Evolutionary conservation across 2,329 filamentous ascomycete species (phyloP).

Genomic region (Fusarium denticulatum): DNA sequence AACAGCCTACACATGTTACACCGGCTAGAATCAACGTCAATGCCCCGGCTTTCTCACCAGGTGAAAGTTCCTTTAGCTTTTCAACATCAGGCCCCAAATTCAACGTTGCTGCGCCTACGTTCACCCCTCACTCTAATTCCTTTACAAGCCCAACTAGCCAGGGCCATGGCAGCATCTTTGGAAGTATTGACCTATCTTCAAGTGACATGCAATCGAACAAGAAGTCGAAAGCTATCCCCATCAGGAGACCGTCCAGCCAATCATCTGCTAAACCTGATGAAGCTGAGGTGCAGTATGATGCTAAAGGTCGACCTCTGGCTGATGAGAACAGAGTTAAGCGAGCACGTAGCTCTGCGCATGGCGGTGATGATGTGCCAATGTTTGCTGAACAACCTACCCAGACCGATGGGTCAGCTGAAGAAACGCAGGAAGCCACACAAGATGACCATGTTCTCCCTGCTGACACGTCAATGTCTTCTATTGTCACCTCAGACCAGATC

Average conservation of each 20-base stretch:
- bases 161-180: constrained; percentile 69
- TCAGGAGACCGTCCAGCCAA: constrained; percentile 72
- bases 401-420: constrained; percentile 15
- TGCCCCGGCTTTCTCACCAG: constrained; percentile 77
- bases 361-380: constrained; percentile 77
- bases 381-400: constrained; percentile 70
- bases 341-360: constrained; percentile 70
- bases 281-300: constrained; percentile 40
- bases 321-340: constrained; percentile 81
- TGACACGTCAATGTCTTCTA: constrained; percentile 66
- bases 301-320: constrained; percentile 66
- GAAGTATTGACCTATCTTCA: constrained; percentile 71
- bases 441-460: constrained; percentile 54
- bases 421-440: constrained; percentile 28
- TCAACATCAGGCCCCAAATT: constrained; percentile 74
- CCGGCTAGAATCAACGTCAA: constrained; percentile 71
- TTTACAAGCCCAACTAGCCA: constrained; percentile 56
- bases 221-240: constrained; percentile 85
- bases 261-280: constrained; percentile 50
- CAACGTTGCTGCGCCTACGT: constrained; percentile 79
- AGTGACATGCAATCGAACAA: constrained; percentile 74
- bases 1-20: constrained; percentile 28
- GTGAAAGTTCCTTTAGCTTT: constrained; percentile 73
- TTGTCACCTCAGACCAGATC: constrained; percentile 61
- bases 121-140: constrained; percentile 70